A percentile compares a stretch with the other conserved stretches of the same genome.
phyloP scores from a whole-genome alignment of 2,329 filamentous ascomycete species.

The Aspergillus sergii region DNA sequence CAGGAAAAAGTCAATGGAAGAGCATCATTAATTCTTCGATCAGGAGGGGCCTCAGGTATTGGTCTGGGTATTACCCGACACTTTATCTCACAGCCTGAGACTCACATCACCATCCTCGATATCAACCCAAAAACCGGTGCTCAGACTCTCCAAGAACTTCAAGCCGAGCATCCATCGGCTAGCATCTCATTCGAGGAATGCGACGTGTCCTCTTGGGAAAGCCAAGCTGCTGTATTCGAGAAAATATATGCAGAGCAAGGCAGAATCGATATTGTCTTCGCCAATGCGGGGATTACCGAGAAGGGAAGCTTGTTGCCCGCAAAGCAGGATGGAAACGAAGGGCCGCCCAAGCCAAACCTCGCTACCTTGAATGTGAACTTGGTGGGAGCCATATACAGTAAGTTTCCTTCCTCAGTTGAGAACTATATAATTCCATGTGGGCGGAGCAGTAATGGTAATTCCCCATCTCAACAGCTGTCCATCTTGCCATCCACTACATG shows the following conservation, averaged over 20 bases:
- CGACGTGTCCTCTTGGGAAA: neutral
- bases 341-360: neutral
- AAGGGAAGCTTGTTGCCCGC: conserved; percentile 41
- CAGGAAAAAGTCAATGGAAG: neutral
- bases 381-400: neutral
- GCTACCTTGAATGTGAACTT: neutral
- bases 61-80: neutral
- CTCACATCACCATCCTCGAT: neutral
- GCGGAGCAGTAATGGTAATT: neutral
- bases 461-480: neutral
- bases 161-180: neutral
- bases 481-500: neutral
- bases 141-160: neutral
- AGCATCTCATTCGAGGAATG: neutral
- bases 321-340: neutral
- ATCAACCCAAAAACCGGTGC: neutral
- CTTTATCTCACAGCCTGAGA: neutral
- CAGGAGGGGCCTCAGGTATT: neutral
- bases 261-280: conserved; percentile 51
- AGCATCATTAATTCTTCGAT: neutral
- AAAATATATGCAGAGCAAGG: conserved; percentile 32
- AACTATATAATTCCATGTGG: neutral
- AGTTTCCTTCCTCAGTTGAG: neutral
- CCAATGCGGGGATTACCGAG: conserved; percentile 55
- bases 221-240: neutral